Percentiles rank a stretch among this genome's conserved stretches.
Conservation (phyloP, 2,329 filamentous ascomycete species). For the Monosporascus sp. region DNA sequence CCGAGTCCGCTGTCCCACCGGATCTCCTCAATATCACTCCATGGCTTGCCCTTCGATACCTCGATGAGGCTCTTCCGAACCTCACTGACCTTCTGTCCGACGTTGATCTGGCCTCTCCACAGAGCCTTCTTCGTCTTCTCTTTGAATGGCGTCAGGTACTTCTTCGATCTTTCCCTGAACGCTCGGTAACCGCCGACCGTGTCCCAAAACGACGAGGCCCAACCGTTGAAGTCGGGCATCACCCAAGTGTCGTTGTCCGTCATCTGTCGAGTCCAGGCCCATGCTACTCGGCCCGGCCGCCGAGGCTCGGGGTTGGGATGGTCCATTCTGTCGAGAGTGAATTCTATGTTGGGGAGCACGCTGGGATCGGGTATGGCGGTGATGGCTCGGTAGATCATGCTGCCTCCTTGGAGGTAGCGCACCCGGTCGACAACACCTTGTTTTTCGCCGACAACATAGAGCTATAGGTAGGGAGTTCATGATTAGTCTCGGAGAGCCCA, state of each 20-base stretch:
- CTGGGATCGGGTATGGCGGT: slow-evolving; percentile 31
- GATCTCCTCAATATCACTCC: slow-evolving; percentile 3
- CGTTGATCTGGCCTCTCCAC: slow-evolving; percentile 4
- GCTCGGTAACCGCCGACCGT: slow-evolving; percentile 38
- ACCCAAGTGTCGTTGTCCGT: slow-evolving; percentile 39
- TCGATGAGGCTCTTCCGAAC: slow-evolving; percentile 2
- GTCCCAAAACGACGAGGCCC: slow-evolving; percentile 43
- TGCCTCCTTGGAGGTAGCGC: slow-evolving; percentile 27
- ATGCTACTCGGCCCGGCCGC: slow-evolving; percentile 24
- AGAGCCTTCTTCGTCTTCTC: slow-evolving; percentile 6
- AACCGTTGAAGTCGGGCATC: slow-evolving; percentile 50
- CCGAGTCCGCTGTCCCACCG: slow-evolving; percentile 27
- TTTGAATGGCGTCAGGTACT: slow-evolving; percentile 2
- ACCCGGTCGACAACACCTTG: slow-evolving; percentile 3
- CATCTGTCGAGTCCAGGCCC: slow-evolving; percentile 37
- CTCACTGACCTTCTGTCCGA: slow-evolving; percentile 1
- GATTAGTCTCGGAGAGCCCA: background rate
- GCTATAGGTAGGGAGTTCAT: background rate
- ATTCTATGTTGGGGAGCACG: slow-evolving; percentile 42
- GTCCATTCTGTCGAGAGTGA: slow-evolving; percentile 42
- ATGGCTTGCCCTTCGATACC: background rate
- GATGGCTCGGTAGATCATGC: slow-evolving; percentile 43
- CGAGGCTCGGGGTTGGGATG: slow-evolving; percentile 22
- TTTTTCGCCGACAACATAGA: slow-evolving; percentile 4
- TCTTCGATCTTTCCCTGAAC: slow-evolving; percentile 21